A percentile compares a stretch with the other conserved stretches of the same genome.
phyloP scores from a whole-genome alignment of 2,329 filamentous ascomycete genomes.

The Thielaviopsis ethacetica region DNA sequence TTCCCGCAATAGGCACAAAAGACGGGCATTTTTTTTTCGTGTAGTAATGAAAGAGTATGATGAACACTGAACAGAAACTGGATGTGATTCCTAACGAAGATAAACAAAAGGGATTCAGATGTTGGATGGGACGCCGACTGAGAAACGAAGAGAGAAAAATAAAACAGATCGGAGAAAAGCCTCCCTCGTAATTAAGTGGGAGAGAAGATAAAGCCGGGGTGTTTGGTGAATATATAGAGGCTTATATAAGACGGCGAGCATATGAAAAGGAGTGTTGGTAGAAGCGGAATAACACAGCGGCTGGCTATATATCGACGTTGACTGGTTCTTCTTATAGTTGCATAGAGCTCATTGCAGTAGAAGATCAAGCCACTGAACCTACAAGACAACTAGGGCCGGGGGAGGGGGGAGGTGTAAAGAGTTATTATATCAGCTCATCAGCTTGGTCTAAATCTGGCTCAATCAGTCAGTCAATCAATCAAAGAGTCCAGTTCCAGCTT shows the following conservation, averaged over 20 bases:
- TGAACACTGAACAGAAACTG: neutral
- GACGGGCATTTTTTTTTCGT: slow-evolving; percentile 17
- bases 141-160: neutral
- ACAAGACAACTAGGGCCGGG: neutral
- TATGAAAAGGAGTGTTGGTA: no score
- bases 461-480: neutral
- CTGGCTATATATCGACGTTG: neutral
- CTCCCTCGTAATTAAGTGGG: neutral
- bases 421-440: neutral
- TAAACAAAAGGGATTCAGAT: neutral
- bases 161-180: neutral
- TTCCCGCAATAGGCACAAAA: slow-evolving; percentile 39
- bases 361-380: neutral
- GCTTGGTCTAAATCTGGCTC: neutral
- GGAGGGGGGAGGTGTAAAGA: neutral
- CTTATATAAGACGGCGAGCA: neutral
- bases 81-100: neutral
- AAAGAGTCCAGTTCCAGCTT: neutral
- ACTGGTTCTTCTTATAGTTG: neutral
- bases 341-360: neutral
- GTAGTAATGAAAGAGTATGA: neutral
- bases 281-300: neutral
- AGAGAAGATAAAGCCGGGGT: neutral
- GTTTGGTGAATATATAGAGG: neutral
- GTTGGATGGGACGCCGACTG: neutral